A percentile compares a stretch with the other conserved stretches of the same genome.
Evolutionary conservation across 2,329 filamentous ascomycete genomes (phyloP).

Genomic region (Paracoccidioides lutzii): DNA sequence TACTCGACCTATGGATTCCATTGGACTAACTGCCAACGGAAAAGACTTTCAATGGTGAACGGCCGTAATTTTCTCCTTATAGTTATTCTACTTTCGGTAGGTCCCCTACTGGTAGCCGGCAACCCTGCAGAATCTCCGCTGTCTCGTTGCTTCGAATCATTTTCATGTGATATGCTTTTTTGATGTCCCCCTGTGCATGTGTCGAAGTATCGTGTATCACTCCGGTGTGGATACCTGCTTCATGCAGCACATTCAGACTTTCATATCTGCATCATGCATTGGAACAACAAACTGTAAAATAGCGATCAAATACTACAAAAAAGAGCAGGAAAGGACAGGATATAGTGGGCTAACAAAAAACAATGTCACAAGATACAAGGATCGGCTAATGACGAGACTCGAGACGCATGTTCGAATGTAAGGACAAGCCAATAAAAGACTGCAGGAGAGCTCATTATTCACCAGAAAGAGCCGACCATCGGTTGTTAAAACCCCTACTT

Average conservation of each 20-base stretch:
- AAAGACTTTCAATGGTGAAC: not conserved
- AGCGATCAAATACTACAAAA: not conserved
- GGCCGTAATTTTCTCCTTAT: not conserved
- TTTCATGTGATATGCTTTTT: not conserved
- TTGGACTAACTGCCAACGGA: not conserved
- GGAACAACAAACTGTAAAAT: not conserved
- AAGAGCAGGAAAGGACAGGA: not conserved
- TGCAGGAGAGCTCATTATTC: not conserved
- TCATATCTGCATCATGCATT: not conserved
- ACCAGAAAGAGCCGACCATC: not conserved
- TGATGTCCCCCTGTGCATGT: not conserved
- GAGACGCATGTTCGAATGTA: not conserved
- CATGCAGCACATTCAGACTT: not conserved
- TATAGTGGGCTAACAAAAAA: not conserved
- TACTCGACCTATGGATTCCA: not conserved
- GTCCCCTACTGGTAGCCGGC: slow-evolving; percentile 2
- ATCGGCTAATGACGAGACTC: not conserved
- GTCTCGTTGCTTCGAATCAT: not conserved
- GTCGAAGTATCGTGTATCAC: not conserved
- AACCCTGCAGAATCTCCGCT: not conserved
- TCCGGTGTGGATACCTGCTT: not conserved
- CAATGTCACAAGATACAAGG: not conserved
- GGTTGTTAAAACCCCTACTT: slow-evolving; percentile 1
- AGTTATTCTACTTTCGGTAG: not conserved
- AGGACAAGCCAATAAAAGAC: not conserved